A percentile compares a stretch with the other conserved stretches of the same genome.
These are phyloP conservation scores for Arxiozyma telluris DNA, from an alignment of 1,139 yeast genomes.

Conservation along the genomic window DNA sequence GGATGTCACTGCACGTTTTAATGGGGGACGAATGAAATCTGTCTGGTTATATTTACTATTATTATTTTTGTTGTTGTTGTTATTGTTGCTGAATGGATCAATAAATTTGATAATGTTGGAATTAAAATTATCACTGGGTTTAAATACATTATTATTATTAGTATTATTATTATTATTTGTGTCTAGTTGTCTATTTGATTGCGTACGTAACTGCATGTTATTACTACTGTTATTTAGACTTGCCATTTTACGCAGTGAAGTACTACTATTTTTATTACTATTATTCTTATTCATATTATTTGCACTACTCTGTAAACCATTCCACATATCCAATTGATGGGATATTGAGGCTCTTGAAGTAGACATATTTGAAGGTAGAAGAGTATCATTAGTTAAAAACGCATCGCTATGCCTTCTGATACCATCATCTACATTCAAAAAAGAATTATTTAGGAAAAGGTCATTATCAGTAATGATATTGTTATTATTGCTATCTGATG, in stretches of 20 bases:
- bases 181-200: slow-evolving; percentile 10
- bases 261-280: slow-evolving; percentile 2
- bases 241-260: not conserved
- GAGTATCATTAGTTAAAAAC: slow-evolving; percentile 10
- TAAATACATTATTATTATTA: slow-evolving; percentile 15
- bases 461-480: not conserved
- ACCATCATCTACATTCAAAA: not conserved
- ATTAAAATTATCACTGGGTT: slow-evolving; percentile 17
- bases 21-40: not conserved
- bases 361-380: slow-evolving; percentile 2
- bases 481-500: not conserved
- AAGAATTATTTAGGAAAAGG: not conserved
- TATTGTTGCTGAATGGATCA: slow-evolving; percentile 3
- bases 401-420: slow-evolving; percentile 23
- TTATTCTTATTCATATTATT: too few relatives aligned
- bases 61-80: not conserved
- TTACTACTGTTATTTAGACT: not conserved
- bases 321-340: slow-evolving; percentile 26
- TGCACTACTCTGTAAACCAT: slow-evolving; percentile 9
- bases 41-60: not conserved
- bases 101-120: slow-evolving; percentile 21
- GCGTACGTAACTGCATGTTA: not conserved
- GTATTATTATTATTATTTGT: slow-evolving; percentile 7
- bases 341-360: slow-evolving; percentile 25
- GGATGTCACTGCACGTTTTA: not conserved